Percentiles rank a stretch among this genome's conserved stretches.
Conservation (phyloP, 768 basidiomycete species). For the Strobilomyces dryophilus region DNA sequence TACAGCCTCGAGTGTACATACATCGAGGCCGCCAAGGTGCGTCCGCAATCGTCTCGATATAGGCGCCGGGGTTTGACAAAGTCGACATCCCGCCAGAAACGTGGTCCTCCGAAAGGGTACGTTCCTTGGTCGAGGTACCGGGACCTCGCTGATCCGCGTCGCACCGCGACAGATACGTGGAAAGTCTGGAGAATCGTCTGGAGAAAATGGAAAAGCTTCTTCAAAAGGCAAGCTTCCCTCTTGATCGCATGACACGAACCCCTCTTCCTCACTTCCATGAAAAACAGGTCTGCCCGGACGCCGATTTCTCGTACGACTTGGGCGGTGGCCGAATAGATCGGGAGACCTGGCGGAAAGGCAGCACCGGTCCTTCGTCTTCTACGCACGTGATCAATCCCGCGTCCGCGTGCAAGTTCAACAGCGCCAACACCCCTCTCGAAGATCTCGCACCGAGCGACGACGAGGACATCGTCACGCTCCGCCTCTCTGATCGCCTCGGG, state of each 20-base stretch:
- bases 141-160: not conserved
- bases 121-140: not conserved
- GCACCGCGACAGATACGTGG: constrained; percentile 46
- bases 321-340: constrained; percentile 40
- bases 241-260: not conserved
- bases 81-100: constrained; percentile 29
- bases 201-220: constrained; percentile 64
- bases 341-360: constrained; percentile 32
- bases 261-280: not conserved
- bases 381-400: constrained; percentile 12
- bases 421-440: constrained; percentile 8
- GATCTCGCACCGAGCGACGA: constrained; percentile 28
- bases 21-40: constrained; percentile 50
- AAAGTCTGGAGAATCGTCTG: constrained; percentile 56
- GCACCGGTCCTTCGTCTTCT: constrained; percentile 6
- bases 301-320: constrained; percentile 56
- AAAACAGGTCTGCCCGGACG: constrained; percentile 63
- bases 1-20: constrained; percentile 52
- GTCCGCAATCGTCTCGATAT: not conserved
- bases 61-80: not conserved
- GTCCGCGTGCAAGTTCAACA: constrained; percentile 7
- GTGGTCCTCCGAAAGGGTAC: constrained; percentile 37
- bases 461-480: constrained; percentile 21
- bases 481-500: constrained; percentile 23
- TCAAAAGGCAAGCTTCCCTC: constrained; percentile 36